Evolutionary conservation across 805 yeast genomes (phyloP).

Genomic region (Candida tibetensis): DNA sequence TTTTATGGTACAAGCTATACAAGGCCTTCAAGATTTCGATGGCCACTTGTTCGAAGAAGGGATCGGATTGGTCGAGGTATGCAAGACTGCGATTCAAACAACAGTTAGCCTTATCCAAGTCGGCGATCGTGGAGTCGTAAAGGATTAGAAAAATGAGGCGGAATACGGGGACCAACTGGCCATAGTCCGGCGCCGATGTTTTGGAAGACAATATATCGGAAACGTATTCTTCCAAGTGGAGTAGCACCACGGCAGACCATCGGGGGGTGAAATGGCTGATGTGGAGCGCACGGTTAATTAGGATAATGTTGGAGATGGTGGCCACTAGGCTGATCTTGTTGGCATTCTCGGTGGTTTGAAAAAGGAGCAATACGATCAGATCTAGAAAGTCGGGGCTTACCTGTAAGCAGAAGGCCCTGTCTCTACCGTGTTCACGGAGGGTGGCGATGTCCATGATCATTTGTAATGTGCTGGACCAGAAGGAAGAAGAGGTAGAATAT

Average conservation of each 20-base stretch:
- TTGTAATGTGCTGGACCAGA: too few relatives aligned
- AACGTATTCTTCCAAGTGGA: too few relatives aligned
- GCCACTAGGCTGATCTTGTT: conserved; percentile 18
- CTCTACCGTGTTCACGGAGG: conserved; percentile 4
- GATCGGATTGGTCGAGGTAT: conserved; percentile 9
- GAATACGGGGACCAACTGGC: conserved; percentile 19
- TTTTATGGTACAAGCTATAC: conserved; percentile 24
- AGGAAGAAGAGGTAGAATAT: too few relatives aligned
- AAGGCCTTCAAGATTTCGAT: conserved; percentile 25
- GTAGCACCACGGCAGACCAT: conserved; percentile 14
- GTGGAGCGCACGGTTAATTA: conserved; percentile 23
- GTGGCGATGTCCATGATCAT: conserved; percentile 1
- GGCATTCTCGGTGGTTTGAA: conserved; percentile 3
- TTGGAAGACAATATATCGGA: too few relatives aligned
- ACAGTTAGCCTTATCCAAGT: conserved; percentile 10
- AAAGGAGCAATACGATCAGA: conserved; percentile 3
- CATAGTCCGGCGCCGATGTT: conserved; percentile 7
- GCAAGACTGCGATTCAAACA: conserved; percentile 16
- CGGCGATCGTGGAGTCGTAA: conserved; percentile 14
- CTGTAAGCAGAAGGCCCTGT: conserved; percentile 14
- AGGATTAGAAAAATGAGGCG: conserved; percentile 24
- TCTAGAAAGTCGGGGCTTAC: conserved; percentile 5
- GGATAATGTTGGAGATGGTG: conserved; percentile 23
- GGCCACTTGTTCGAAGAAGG: conserved; percentile 4
- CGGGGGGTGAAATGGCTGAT: conserved; percentile 16